Base-by-base conservation (phyloP, 495 filamentous ascomycete species). In the Margaritispora aquatica region DNA sequence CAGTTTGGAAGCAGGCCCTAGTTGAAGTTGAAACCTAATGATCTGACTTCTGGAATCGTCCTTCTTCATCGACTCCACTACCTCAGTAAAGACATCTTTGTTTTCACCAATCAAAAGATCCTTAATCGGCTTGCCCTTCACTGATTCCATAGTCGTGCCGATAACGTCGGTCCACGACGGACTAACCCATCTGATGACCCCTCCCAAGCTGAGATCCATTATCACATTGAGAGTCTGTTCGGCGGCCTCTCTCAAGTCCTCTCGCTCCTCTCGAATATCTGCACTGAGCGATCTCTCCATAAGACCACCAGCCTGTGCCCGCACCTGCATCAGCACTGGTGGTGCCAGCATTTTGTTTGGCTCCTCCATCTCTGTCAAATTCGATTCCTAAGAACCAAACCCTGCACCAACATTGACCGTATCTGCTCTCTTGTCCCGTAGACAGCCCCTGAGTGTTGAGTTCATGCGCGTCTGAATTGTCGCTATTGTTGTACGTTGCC, bases 191-290 rank as follows among this genome's bases (percentile, higher is more conserved):
- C 89, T 84, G 64, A 98, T 87, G 38, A 81, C 86, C 50, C 90
- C 90, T 65, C 96, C 89, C 50, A 97, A 78, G 64, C 87, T 89
- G 54, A 98, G 81, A 71, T 98, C 92, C 68, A 97, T 75, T 63
- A 98, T 97, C 55, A 96, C 88, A 73, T 96, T 97, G 68, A 94
- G 77, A 10, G 90, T 96, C 75, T 97, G 90, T 72, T 98, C 94
- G 22, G 94, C 94, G 21, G 92, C 95, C 75, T 95, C 87, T 66
- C 90, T 92, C 66, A 98, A 80, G 68, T 97, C 94, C 70, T 95
- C 88, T 54, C 91, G 82, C 73, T 96, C 94, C 67, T 82, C 79
- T 60, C 77, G 77, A 34, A 83, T 83, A 57, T 81, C 72, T 55
- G 76, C 76, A 66, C 75, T 83, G 31, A 82, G 62, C 26, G 78